A percentile compares a stretch with the other conserved stretches of the same genome.
Conservation (phyloP, 441 rosid species). For the Erysimum pusillum region DNA sequence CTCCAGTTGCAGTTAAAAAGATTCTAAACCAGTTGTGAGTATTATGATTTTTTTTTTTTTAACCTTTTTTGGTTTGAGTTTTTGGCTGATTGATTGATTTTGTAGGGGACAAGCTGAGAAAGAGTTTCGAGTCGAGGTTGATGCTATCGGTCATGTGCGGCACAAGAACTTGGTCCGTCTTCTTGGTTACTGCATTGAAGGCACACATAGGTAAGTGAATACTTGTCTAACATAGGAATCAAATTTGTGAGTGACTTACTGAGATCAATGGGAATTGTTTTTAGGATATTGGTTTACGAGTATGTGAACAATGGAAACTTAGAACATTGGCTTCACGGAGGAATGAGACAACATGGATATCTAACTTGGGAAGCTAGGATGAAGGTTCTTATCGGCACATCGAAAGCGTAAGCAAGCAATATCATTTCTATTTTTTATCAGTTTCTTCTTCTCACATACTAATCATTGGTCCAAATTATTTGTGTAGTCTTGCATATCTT, state of each 20-base stretch:
- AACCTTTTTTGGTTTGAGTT: background rate
- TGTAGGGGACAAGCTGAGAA: conserved; percentile 97
- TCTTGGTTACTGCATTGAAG: conserved; percentile 95
- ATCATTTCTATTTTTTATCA: background rate
- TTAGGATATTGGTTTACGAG: conserved; percentile 93
- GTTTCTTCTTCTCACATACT: conserved; percentile 14
- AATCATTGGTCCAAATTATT: conserved; percentile 27
- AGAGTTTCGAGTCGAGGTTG: conserved; percentile 93
- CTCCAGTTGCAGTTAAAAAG: conserved; percentile 90
- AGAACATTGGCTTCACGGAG: conserved; percentile 99
- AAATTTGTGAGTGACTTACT: background rate
- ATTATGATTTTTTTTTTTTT: too few relatives aligned
- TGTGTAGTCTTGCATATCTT: conserved; percentile 87
- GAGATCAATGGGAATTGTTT: conserved; percentile 3
- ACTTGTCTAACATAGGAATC: background rate
- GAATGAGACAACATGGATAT: conserved; percentile 87
- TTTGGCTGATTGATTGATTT: conserved; percentile 22
- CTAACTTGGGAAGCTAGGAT: conserved; percentile 98
- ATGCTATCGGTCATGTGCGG: conserved; percentile 97
- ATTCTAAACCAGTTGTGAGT: conserved; percentile 86
- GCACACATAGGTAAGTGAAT: conserved; percentile 76
- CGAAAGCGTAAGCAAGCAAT: conserved; percentile 79
- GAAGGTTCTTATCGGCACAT: conserved; percentile 88
- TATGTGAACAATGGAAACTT: conserved; percentile 93
- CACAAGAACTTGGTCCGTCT: conserved; percentile 98